Conservation (phyloP, 768 basidiomycete species). For the Tricholoma flavovirens region DNA sequence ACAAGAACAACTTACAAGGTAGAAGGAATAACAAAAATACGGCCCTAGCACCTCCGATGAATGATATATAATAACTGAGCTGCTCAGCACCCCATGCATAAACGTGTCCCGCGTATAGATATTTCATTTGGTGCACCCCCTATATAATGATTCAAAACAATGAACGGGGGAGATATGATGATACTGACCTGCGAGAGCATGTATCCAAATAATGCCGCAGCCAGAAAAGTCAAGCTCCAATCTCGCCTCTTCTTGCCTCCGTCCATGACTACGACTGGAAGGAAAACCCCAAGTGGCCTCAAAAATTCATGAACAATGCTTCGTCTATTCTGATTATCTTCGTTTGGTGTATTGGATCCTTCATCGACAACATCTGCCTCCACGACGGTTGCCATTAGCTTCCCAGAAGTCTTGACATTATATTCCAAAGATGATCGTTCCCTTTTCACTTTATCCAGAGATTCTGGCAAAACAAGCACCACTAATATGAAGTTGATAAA, state of each 20-base stretch:
- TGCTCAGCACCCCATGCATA: slow-evolving; percentile 70
- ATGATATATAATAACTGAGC: slow-evolving; percentile 72
- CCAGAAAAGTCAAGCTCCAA: slow-evolving; percentile 78
- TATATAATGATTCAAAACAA: slow-evolving; percentile 16
- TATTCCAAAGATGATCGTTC: slow-evolving; percentile 25
- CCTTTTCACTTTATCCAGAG: slow-evolving; percentile 39
- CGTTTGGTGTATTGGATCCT: slow-evolving; percentile 10
- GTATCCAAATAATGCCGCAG: slow-evolving; percentile 52
- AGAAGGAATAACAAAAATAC: slow-evolving; percentile 48
- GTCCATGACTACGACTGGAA: slow-evolving; percentile 49
- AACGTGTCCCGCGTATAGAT: slow-evolving; percentile 69
- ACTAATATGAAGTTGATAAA: slow-evolving; percentile 55
- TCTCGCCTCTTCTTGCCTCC: slow-evolving; percentile 47
- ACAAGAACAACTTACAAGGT: slow-evolving; percentile 27
- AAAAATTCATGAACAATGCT: slow-evolving; percentile 34
- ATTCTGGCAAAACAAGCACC: slow-evolving; percentile 67
- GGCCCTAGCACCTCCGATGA: slow-evolving; percentile 57
- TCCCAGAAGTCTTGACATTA: slow-evolving; percentile 24
- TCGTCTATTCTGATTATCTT: slow-evolving; percentile 4
- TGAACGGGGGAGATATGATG: neutral
- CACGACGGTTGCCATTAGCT: slow-evolving; percentile 12
- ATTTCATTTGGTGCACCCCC: slow-evolving; percentile 80
- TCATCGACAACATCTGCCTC: slow-evolving; percentile 14
- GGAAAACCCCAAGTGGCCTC: slow-evolving; percentile 65
- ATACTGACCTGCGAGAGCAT: slow-evolving; percentile 60